Evolutionary conservation across 2,329 filamentous ascomycete genomes (phyloP).

Genomic region (Dactylellina drechsleri): DNA sequence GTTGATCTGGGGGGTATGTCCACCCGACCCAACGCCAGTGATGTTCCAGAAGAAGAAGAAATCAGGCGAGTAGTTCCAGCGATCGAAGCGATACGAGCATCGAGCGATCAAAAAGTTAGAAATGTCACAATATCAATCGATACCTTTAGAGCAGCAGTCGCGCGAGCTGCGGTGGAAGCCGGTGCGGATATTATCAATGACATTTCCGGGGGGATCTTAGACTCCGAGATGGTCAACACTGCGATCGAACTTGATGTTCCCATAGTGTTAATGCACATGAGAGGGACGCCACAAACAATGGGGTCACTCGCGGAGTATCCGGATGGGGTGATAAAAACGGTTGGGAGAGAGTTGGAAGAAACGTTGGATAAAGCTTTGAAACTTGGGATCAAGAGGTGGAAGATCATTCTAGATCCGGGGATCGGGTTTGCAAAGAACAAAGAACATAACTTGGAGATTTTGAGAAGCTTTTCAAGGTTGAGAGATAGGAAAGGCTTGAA

Average conservation of each 20-base stretch:
- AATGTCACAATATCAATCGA: constrained; percentile 74
- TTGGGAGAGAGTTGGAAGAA: constrained; percentile 74
- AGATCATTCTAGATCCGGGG: constrained; percentile 92
- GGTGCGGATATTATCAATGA: constrained; percentile 97
- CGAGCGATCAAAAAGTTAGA: constrained; percentile 67
- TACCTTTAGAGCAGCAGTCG: constrained; percentile 88
- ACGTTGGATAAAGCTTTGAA: constrained; percentile 79
- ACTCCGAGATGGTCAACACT: constrained; percentile 81
- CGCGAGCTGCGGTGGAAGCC: constrained; percentile 76
- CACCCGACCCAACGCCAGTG: constrained; percentile 78
- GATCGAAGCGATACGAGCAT: constrained; percentile 77
- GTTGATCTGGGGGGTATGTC: constrained; percentile 95
- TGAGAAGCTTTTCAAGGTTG: constrained; percentile 74
- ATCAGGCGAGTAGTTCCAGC: constrained; percentile 79
- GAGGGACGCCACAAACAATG: constrained; percentile 87
- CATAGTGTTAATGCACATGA: constrained; percentile 91
- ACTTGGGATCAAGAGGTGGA: constrained; percentile 88
- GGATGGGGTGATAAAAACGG: constrained; percentile 70
- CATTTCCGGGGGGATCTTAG: constrained; percentile 82
- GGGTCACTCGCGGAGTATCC: constrained; percentile 74
- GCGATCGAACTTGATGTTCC: constrained; percentile 81
- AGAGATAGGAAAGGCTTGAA: constrained; percentile 72
- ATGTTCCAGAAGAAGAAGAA: constrained; percentile 79
- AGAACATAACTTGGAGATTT: constrained; percentile 81
- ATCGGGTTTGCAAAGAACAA: constrained; percentile 90